Base-by-base conservation (phyloP, 202 grass and related monocot species). In the Panicum hallii region DNA sequence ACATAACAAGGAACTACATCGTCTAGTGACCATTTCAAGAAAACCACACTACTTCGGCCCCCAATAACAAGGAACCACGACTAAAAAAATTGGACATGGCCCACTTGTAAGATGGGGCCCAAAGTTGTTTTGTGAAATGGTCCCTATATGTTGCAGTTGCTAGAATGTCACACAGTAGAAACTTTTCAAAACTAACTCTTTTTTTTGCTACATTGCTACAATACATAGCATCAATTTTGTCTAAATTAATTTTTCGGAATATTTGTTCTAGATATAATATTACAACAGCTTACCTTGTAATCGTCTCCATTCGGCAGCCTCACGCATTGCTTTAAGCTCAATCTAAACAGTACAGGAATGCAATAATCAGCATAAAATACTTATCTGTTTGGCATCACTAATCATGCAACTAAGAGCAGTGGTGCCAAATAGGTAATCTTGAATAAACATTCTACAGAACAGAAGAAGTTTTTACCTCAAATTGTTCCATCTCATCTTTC, bases 291-390 rank as follows among this genome's bases (percentile, higher is more conserved):
- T 84, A 93, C 95, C 96, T 94, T 99, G 96, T 69, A 93, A 77
- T 34, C 87, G 87, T 81, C 96, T 95, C 96, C 96, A 99, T 85
- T 99, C 89, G 28, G 96, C 96, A 83, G 96, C 96, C 82, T 99
- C 93, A 5, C 91, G 86, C 84, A 95, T 87, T 79, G 90, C 85
- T 90, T 89, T 90, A 74, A 95, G 91, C 84, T 95, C 96, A 79
- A 94, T 58, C 95, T 98, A 79, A 80, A 26, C 72, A 79, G 55
- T 61, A 84, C 17, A 79, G 1, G 75, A 73, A 75, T 32, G 82
- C 6, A 10, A 63, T 53, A 54, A 82, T 12, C 67, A 78, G 14
- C 40, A 67, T 60, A n/a, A 53, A 60, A 58, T 48, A 79, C 9
- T 57, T 62, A 34, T 17, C 4, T 9, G 11, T 36, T 48, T 36